Evolutionary conservation across 2,329 filamentous ascomycete species (phyloP), one percentile per base, ranked within the genome.

Genomic region (Mycosphaerella arachidis): DNA sequence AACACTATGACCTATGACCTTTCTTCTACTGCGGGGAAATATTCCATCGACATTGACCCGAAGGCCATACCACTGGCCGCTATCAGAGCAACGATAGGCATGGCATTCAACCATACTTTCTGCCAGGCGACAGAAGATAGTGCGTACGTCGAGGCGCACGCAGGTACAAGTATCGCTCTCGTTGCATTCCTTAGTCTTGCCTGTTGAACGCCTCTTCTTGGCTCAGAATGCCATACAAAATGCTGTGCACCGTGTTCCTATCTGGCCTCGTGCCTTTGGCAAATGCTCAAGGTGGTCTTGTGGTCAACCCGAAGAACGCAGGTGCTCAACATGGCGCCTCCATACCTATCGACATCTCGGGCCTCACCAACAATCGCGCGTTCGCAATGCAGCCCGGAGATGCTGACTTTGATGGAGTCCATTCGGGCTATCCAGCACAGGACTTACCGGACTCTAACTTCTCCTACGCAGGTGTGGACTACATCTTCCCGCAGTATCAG

Each of bases 401-500:
- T 53, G 72, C 74, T 0, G 60, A 72, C 48, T 75, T 72, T 51
- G 74, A 76, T 61, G 72, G 69, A n/a, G 45, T 70, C 1, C 67
- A 73, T 66, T 66, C 70, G 40, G 68, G 72, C n/a, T 76, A 75
- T 59, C 75, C 75, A 20, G 75, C 75, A 1, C 60, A 71, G 33
- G 72, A 72, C 53, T 67, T 75, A 1, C 75, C 75, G 13, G 67
- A 67, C 1, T 54, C 66, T n/a, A 70, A 65, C 9, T 73, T 77
- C 51, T 68, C 67, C 12, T 77, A 77, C 59, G 66, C 69, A 20
- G 75, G 75, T 4, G 67, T 75, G 30, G 70, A 72, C 35, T 77
- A 72, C 63, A 65, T 60, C 16, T 77, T 77, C 48, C 70, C 74
- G 1, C 66, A 71, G 40, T 77, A 77, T 60, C 71, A 73, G 45